A percentile compares a stretch with the other conserved stretches of the same genome.
These are phyloP conservation scores for Backusella liffmaniae DNA, from an alignment of 192 early-diverging fungal genomes.

Conservation along the genomic window DNA sequence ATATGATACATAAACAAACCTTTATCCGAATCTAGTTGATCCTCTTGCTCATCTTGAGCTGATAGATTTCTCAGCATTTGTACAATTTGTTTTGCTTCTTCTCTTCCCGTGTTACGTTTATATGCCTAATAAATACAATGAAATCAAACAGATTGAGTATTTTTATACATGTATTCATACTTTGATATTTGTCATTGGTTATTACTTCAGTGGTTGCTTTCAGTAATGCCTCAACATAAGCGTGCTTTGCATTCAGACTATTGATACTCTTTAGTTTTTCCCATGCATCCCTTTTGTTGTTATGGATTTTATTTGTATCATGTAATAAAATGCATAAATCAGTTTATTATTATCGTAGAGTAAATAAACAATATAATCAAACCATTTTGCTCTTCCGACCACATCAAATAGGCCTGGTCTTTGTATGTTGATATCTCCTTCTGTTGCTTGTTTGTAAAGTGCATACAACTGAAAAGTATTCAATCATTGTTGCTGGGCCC, in stretches of 20 bases:
- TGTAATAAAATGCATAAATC: not conserved
- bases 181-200: not conserved
- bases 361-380: not conserved
- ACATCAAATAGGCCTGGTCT: constrained; percentile 48
- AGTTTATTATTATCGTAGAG: not conserved
- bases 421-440: constrained; percentile 37
- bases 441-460: constrained; percentile 48
- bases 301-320: not conserved
- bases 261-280: constrained; percentile 40
- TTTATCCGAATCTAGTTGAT: constrained; percentile 7
- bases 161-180: too few relatives aligned
- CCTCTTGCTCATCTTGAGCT: constrained; percentile 16
- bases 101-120: not conserved
- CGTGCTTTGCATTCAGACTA: constrained; percentile 37
- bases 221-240: constrained; percentile 31
- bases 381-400: constrained; percentile 46
- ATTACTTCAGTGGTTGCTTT: constrained; percentile 25
- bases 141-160: not conserved
- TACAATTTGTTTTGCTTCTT: constrained; percentile 30
- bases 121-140: constrained; percentile 19
- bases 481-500: not conserved
- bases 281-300: constrained; percentile 40
- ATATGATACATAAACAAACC: not conserved
- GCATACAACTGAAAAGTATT: constrained; percentile 40
- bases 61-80: constrained; percentile 27